phyloP scores from a whole-genome alignment of 106 monocot genomes.

The Triglochin maritima region DNA sequence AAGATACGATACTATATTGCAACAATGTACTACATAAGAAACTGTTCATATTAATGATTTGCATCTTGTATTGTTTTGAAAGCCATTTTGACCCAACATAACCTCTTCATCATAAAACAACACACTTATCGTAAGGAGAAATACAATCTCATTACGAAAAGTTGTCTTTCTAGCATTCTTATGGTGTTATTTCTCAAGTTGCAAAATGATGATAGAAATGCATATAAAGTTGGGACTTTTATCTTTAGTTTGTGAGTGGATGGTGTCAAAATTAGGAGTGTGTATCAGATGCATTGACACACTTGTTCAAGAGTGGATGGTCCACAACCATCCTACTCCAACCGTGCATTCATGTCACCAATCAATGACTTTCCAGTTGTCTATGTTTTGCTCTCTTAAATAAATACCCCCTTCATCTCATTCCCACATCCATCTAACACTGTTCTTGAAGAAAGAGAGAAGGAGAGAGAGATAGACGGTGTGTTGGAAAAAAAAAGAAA shows the following conservation, averaged over 20 bases:
- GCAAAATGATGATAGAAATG: background rate
- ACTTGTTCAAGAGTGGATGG: background rate
- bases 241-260: background rate
- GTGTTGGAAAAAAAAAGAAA: background rate
- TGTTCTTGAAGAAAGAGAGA: background rate
- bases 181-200: background rate
- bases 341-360: conserved; percentile 17
- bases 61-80: no score
- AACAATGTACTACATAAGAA: no score
- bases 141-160: no score
- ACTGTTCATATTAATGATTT: no score
- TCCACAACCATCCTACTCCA: conserved; percentile 2
- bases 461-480: background rate
- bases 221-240: background rate
- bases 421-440: background rate
- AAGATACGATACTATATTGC: no score
- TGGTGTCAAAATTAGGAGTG: background rate
- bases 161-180: no score
- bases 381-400: background rate
- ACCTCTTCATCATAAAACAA: no score
- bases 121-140: no score
- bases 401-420: background rate
- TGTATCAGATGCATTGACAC: conserved; percentile 2
- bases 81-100: no score
- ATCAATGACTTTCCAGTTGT: conserved; percentile 10